Conservation (phyloP, 192 early-diverging fungal genomes). For the Thamnidium elegans region DNA sequence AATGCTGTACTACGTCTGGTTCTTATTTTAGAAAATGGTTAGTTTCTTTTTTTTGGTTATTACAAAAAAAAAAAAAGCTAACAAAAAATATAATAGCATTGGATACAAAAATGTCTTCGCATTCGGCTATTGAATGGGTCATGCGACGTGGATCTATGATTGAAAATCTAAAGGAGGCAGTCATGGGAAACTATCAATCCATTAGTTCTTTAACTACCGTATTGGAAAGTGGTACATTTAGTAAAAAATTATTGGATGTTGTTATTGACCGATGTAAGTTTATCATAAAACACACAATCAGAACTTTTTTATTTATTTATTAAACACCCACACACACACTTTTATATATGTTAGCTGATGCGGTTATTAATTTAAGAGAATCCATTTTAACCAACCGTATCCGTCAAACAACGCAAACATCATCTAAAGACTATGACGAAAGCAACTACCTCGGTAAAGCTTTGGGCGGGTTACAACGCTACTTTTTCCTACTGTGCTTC, state of each 20-base stretch:
- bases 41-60: neutral
- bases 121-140: conserved; percentile 58
- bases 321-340: too few species aligned
- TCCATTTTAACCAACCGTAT: conserved; percentile 55
- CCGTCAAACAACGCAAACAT: conserved; percentile 36
- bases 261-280: conserved; percentile 52
- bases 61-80: neutral
- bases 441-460: conserved; percentile 41
- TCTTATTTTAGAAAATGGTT: conserved; percentile 54
- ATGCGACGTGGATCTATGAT: conserved; percentile 51
- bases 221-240: conserved; percentile 45
- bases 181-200: conserved; percentile 56
- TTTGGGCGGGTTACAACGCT: conserved; percentile 52
- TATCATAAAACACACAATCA: too few species aligned
- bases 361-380: conserved; percentile 55
- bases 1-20: conserved; percentile 52
- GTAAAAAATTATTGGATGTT: conserved; percentile 50
- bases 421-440: conserved; percentile 4
- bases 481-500: conserved; percentile 60
- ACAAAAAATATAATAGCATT: conserved; percentile 24
- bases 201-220: conserved; percentile 46
- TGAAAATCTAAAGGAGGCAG: conserved; percentile 51
- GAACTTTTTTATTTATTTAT: neutral
- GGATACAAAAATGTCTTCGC: conserved; percentile 39
- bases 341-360: conserved; percentile 31